phyloP scores from a whole-genome alignment of 2,329 filamentous ascomycete genomes.

The Venturia oleaginea region DNA sequence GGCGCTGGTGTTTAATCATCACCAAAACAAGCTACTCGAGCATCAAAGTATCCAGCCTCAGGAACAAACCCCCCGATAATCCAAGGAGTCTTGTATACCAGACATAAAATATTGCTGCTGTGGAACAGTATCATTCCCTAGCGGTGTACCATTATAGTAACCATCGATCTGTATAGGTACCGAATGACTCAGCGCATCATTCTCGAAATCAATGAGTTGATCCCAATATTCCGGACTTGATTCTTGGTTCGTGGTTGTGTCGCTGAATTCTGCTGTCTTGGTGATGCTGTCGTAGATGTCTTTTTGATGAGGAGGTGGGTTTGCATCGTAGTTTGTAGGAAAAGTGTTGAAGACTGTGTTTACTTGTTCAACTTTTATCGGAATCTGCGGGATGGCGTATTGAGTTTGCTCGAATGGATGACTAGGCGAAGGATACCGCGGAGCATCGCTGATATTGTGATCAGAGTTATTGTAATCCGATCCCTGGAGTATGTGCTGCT shows the following conservation, averaged over 20 bases:
- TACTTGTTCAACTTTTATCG: background rate
- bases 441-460: background rate
- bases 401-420: background rate
- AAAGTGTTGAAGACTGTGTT: background rate
- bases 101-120: too few species aligned
- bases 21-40: too few species aligned
- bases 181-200: background rate
- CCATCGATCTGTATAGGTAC: too few species aligned
- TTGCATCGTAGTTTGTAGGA: background rate
- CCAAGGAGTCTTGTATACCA: too few species aligned
- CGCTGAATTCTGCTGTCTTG: background rate
- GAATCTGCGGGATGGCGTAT: background rate
- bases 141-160: too few species aligned
- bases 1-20: too few species aligned
- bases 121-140: too few species aligned
- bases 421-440: too few species aligned
- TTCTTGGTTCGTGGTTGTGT: background rate
- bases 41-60: too few species aligned
- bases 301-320: background rate
- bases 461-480: background rate
- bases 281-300: background rate
- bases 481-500: background rate
- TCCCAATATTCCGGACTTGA: background rate
- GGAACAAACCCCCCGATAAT: too few species aligned
- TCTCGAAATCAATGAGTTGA: background rate